Evolutionary conservation across 148 eudicot species (phyloP).

Genomic region (Camellia lanceoleosa): DNA sequence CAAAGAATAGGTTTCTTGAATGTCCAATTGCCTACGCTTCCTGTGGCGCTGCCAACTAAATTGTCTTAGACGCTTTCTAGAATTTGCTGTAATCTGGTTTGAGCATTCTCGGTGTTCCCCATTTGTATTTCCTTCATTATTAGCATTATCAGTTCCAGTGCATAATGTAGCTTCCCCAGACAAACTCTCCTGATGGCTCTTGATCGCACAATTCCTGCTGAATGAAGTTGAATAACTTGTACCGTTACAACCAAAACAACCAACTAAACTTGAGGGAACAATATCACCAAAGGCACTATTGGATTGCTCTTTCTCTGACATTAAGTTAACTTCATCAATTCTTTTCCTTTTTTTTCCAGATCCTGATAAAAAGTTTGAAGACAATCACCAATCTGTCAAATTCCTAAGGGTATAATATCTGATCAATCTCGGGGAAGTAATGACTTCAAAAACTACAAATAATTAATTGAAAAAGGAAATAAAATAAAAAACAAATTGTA

Average conservation of each 20-base stretch:
- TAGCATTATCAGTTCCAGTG: conserved; percentile 15
- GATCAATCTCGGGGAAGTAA: neutral
- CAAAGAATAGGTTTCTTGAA: conserved; percentile 16
- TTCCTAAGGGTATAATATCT: neutral
- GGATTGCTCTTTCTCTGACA: conserved; percentile 17
- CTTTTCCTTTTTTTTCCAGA: conserved; percentile 47
- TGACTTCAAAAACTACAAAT: conserved; percentile 8
- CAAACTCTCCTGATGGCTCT: conserved; percentile 7
- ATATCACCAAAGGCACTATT: conserved; percentile 19
- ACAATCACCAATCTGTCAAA: conserved; percentile 1
- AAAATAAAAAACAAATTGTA: neutral
- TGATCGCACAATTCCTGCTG: conserved; percentile 13
- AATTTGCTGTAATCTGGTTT: conserved; percentile 18
- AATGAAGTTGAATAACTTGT: conserved; percentile 8
- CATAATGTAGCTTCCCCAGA: conserved; percentile 11
- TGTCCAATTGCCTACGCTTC: conserved; percentile 27
- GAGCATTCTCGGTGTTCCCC: conserved; percentile 17
- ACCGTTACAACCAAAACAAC: conserved; percentile 14
- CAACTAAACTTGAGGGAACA: conserved; percentile 24
- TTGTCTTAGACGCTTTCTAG: conserved; percentile 45
- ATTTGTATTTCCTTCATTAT: conserved; percentile 14
- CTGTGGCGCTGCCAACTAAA: conserved; percentile 57
- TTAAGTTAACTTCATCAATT: conserved; percentile 25
- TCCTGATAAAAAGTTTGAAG: conserved; percentile 34
- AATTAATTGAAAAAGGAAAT: neutral